Base-by-base conservation (phyloP, 805 yeast species). In the Lachancea lanzarotensis region DNA sequence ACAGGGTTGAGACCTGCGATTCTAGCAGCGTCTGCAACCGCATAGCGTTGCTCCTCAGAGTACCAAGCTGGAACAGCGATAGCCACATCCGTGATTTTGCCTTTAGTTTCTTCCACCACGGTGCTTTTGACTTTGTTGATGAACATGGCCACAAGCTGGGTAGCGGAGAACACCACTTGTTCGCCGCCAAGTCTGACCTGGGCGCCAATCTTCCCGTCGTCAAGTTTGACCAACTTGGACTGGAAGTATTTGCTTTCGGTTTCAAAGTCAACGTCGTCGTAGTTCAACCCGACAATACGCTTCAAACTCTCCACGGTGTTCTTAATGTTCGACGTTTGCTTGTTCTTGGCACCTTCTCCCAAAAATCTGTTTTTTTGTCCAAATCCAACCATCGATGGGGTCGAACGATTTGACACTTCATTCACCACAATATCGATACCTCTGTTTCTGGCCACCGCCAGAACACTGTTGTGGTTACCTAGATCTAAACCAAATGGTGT, bases 1-100 rank as follows among this genome's bases (percentile, higher is more conserved):
- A 93, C 97, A 49, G 98, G 98, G 81, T 93, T 93, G 64, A 93
- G 78, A 52, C 96, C 96, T 48, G 98, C 98, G 66, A 93, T 85
- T 66, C 76, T 79, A 62, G 96, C 91, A 47, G 98, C 96, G 66
- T 93, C 98, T 49, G 88, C 76, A 54, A 93, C 82, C 52, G 96
- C 96, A 62, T 95, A 88, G 72, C 98, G 90, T 75, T 93, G 98
- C 62, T 78, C 81, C 69, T 93, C 98, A 45, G 95, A 79, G 78
- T 87, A 93, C 98, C 98, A 93, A 40, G 81, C 84, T 62, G 99
- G 99, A 45, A 93, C 98, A 47, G 97, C 83, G 59, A 93, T 74
- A 69, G 90, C 89, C 51, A 93, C 89, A 68, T 93, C 98, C 51
- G 79, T 75, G 59, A 93, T 79, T 60, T 73, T 79, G 42, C 64